phyloP scores from a whole-genome alignment of 352 stramenopile species.

The Pythium monospermum region DNA sequence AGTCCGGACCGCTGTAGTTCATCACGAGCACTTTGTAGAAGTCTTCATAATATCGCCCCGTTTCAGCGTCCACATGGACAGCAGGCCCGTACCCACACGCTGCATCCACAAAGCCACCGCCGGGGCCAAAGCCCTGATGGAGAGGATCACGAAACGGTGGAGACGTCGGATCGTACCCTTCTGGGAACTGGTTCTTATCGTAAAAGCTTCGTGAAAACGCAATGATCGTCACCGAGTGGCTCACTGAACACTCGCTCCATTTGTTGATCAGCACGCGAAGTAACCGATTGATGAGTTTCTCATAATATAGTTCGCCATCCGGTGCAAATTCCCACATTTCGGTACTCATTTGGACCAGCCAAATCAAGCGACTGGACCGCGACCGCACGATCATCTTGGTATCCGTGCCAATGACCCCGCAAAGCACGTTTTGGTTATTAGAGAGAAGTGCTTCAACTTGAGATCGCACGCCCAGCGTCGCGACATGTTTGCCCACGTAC shows the following conservation, averaged over 20 bases:
- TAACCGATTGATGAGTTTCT: constrained; percentile 84
- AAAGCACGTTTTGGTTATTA: constrained; percentile 63
- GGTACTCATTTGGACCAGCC: constrained; percentile 96
- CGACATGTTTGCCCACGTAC: constrained; percentile 71
- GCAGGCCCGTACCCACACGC: constrained; percentile 40
- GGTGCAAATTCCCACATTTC: constrained; percentile 93
- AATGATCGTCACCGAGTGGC: constrained; percentile 89
- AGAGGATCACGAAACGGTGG: constrained; percentile 39
- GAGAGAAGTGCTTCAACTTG: constrained; percentile 89
- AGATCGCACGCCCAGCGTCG: constrained; percentile 73
- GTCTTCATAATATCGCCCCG: constrained; percentile 61
- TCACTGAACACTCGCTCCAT: constrained; percentile 84
- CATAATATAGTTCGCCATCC: constrained; percentile 87
- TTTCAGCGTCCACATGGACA: constrained; percentile 52
- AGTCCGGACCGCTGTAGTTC: constrained; percentile 90
- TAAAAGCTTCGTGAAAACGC: constrained; percentile 90
- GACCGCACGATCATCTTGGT: constrained; percentile 97
- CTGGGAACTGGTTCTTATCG: constrained; percentile 62
- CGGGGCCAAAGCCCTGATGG: constrained; percentile 44
- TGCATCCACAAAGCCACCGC: constrained; percentile 22
- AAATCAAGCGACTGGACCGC: constrained; percentile 94
- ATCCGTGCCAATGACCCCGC: constrained; percentile 91
- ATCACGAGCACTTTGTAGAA: constrained; percentile 83
- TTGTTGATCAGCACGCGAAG: constrained; percentile 70
- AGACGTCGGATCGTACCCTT: constrained; percentile 38